A percentile compares a stretch with the other conserved stretches of the same genome.
phyloP scores from a whole-genome alignment of 73 alveolate genomes.

The Effrenium voratum region DNA sequence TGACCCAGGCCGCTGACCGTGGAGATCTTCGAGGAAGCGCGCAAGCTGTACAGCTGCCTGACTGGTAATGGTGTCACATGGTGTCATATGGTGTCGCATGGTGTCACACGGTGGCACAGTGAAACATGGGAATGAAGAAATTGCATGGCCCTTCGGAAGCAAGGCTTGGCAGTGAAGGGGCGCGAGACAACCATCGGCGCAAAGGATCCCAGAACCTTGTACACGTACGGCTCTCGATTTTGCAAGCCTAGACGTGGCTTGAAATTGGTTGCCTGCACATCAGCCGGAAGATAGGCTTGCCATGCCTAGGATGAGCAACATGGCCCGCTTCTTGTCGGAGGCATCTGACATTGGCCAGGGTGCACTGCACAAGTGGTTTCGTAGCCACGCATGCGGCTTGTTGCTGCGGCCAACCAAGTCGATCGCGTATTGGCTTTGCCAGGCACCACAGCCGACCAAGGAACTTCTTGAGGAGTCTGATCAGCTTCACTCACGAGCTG shows the following conservation, averaged over 20 bases:
- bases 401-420: not conserved
- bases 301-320: slow-evolving; percentile 59
- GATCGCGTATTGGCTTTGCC: not conserved
- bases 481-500: slow-evolving; percentile 45
- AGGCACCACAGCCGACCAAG: slow-evolving; percentile 65
- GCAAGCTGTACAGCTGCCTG: slow-evolving; percentile 35
- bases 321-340: slow-evolving; percentile 80
- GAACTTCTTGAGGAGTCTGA: slow-evolving; percentile 63
- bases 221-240: slow-evolving; percentile 15
- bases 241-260: not conserved
- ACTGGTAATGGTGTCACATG: not conserved
- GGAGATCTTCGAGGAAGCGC: slow-evolving; percentile 75
- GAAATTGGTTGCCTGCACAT: not conserved
- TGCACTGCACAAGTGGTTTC: not conserved
- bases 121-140: not conserved
- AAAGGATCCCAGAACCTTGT: slow-evolving; percentile 71
- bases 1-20: slow-evolving; percentile 44
- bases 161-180: slow-evolving; percentile 81
- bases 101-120: not conserved
- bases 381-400: not conserved
- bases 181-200: slow-evolving; percentile 58
- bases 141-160: not conserved
- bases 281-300: not conserved
- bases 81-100: not conserved
- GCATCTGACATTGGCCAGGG: no score